Evolutionary conservation across 2,329 filamentous ascomycete genomes (phyloP).

Genomic region (Colletotrichum graminicola): DNA sequence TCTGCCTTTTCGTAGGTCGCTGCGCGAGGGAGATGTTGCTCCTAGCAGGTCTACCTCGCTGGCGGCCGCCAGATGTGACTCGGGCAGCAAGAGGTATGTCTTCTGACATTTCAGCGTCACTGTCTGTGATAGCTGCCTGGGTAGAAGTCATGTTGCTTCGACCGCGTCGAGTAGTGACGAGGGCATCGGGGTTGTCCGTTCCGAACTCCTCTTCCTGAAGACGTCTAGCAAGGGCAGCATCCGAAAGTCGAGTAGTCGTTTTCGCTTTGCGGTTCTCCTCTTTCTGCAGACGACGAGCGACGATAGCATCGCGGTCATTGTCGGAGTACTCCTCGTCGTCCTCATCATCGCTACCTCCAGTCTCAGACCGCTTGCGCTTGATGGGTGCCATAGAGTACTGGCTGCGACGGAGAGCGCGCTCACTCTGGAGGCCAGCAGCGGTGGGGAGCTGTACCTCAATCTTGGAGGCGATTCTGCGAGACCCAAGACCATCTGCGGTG

Average conservation of each 20-base stretch:
- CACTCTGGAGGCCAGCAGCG: slow-evolving; percentile 54
- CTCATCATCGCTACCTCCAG: slow-evolving; percentile 58
- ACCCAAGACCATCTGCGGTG: slow-evolving; percentile 41
- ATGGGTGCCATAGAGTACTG: slow-evolving; percentile 59
- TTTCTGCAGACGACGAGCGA: slow-evolving; percentile 52
- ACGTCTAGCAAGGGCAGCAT: slow-evolving; percentile 51
- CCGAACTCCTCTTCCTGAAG: slow-evolving; percentile 52
- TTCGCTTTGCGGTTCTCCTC: slow-evolving; percentile 48
- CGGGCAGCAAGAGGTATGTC: slow-evolving; percentile 21
- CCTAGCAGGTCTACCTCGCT: slow-evolving; percentile 47
- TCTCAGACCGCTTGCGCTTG: slow-evolving; percentile 58
- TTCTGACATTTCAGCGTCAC: slow-evolving; percentile 32
- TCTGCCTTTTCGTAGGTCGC: slow-evolving; percentile 30
- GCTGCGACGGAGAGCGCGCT: slow-evolving; percentile 61
- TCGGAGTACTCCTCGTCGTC: slow-evolving; percentile 52
- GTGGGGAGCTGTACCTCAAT: slow-evolving; percentile 53
- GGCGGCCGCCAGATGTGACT: slow-evolving; percentile 42
- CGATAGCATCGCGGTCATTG: slow-evolving; percentile 46
- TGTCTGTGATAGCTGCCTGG: neutral
- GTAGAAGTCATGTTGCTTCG: slow-evolving; percentile 5
- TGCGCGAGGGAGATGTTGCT: slow-evolving; percentile 46
- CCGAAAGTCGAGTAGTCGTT: slow-evolving; percentile 30
- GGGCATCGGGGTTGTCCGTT: slow-evolving; percentile 19
- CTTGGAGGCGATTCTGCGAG: slow-evolving; percentile 44
- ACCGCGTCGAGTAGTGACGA: neutral